A percentile compares a stretch with the other conserved stretches of the same genome.
These are phyloP conservation scores for Botrytis galanthina DNA, from an alignment of 2,329 filamentous ascomycete species.

Conservation along the genomic window DNA sequence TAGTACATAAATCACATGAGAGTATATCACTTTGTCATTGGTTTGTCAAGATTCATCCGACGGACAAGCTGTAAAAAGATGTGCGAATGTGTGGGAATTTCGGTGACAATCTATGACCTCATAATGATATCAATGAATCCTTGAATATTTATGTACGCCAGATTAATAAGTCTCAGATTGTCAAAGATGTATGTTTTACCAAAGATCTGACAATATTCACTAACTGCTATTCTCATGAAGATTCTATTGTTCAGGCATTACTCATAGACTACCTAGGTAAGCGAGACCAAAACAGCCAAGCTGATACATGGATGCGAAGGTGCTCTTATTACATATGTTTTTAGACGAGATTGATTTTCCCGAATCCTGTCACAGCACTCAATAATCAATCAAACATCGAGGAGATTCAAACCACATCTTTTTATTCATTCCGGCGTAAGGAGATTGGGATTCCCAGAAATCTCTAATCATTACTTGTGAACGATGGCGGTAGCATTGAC, in stretches of 20 bases:
- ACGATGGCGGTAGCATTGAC: not conserved
- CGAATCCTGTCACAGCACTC: no score
- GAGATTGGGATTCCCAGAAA: not conserved
- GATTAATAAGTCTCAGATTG: not conserved
- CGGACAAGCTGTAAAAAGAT: not conserved
- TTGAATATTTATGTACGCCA: not conserved
- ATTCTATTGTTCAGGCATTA: not conserved
- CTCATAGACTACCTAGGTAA: not conserved
- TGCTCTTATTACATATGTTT: not conserved
- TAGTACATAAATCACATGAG: not conserved
- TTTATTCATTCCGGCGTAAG: rapidly evolving
- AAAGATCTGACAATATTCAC: not conserved
- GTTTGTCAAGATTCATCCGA: not conserved
- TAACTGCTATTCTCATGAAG: not conserved
- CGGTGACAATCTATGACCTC: not conserved
- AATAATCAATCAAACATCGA: not conserved
- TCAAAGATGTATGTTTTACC: not conserved
- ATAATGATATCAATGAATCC: not conserved
- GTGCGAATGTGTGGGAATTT: not conserved
- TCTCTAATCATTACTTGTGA: not conserved
- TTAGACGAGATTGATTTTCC: not conserved
- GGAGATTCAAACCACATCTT: not conserved
- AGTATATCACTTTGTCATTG: no score
- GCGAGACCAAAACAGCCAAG: not conserved
- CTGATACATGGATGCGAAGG: not conserved